Percentiles rank a stretch among this genome's conserved stretches.
phyloP scores from a whole-genome alignment of 352 stramenopile species.

The Phytopythium litorale region DNA sequence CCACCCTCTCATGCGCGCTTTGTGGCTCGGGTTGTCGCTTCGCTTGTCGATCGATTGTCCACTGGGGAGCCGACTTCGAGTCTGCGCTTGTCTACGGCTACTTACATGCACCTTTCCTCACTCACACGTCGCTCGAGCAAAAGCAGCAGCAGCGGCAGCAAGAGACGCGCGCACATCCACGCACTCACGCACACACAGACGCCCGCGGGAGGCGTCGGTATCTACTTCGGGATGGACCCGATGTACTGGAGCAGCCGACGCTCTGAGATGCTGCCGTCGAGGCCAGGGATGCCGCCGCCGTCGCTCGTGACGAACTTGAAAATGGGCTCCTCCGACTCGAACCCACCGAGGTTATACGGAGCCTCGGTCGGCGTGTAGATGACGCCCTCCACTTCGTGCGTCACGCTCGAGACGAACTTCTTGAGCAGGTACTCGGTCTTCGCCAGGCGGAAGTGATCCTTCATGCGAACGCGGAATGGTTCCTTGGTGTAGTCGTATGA shows the following conservation, averaged over 20 bases:
- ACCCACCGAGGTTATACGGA: conserved; percentile 81
- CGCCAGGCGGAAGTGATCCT: conserved; percentile 82
- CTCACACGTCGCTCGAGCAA: neutral
- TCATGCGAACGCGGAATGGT: conserved; percentile 87
- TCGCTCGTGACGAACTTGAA: conserved; percentile 90
- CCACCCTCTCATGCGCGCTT: neutral
- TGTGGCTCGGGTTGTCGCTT: neutral
- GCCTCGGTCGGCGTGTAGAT: conserved; percentile 85
- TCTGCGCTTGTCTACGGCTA: conserved; percentile 17
- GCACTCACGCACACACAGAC: conserved; percentile 1
- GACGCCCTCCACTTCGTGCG: conserved; percentile 82
- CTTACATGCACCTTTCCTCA: conserved; percentile 21
- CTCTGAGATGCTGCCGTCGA: conserved; percentile 83
- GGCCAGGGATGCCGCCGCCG: conserved; percentile 68
- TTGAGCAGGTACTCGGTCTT: conserved; percentile 86
- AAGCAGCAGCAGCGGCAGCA: neutral
- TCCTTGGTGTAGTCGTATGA: conserved; percentile 77
- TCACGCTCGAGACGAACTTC: conserved; percentile 85
- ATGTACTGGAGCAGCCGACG: conserved; percentile 78
- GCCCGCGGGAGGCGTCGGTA: neutral
- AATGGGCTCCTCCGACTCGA: conserved; percentile 78
- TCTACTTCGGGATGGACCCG: conserved; percentile 62
- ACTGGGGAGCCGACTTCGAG: neutral
- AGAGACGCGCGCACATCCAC: neutral
- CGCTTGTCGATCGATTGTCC: neutral